phyloP scores from a whole-genome alignment of 2,329 filamentous ascomycete species.

The Blastomyces parvus region DNA sequence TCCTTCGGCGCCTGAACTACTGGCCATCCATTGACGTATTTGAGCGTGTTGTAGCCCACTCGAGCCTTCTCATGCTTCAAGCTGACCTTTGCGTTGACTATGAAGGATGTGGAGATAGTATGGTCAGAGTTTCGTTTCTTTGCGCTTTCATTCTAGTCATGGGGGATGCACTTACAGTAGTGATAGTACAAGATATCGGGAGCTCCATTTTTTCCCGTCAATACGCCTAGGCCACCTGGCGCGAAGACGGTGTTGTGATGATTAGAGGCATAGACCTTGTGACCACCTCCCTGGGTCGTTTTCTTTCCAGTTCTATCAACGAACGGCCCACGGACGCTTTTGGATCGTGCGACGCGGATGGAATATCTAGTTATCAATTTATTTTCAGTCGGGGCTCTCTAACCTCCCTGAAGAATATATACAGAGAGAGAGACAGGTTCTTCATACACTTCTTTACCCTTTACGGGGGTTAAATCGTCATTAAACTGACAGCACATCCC shows the following conservation, averaged over 20 bases:
- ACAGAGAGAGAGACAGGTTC: not conserved
- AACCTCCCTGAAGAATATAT: too few relatives aligned
- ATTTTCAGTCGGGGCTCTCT: not conserved
- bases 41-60: slow-evolving; percentile 31
- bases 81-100: not conserved
- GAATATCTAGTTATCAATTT: slow-evolving; percentile 20
- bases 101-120: not conserved
- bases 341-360: slow-evolving; percentile 30
- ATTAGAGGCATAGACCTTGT: slow-evolving; percentile 29
- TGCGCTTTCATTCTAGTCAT: not conserved
- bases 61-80: slow-evolving; percentile 23
- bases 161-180: slow-evolving; percentile 23
- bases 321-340: slow-evolving; percentile 27
- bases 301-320: slow-evolving; percentile 23
- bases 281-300: slow-evolving; percentile 27
- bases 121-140: too few relatives aligned
- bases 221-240: slow-evolving; percentile 30
- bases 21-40: slow-evolving; percentile 32
- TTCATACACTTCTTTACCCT: not conserved
- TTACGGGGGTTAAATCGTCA: slow-evolving; percentile 1
- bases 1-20: slow-evolving; percentile 12
- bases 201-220: slow-evolving; percentile 19
- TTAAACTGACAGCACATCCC: slow-evolving; percentile 31
- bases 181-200: slow-evolving; percentile 34
- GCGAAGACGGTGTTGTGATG: slow-evolving; percentile 29